Conservation (phyloP, 345 rosid genomes). For the Psidium friedrichsthalianum region DNA sequence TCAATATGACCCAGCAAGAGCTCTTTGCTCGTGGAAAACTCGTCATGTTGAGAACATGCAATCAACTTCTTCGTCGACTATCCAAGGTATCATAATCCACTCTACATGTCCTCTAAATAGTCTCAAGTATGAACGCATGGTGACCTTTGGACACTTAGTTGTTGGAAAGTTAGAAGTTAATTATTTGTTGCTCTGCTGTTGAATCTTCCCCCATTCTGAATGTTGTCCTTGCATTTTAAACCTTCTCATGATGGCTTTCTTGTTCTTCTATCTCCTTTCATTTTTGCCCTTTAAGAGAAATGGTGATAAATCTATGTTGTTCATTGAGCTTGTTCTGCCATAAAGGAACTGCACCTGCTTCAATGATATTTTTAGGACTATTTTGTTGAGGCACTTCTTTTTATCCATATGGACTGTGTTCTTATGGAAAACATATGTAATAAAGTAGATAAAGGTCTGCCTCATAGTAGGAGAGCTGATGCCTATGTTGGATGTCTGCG, state of each 20-base stretch:
- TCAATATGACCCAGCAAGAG: slow-evolving; percentile 54
- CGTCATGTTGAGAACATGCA: slow-evolving; percentile 98
- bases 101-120: not conserved
- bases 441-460: not conserved
- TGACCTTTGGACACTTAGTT: not conserved
- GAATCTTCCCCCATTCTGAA: not conserved
- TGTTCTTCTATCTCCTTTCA: not conserved
- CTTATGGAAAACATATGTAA: not conserved
- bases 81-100: slow-evolving; percentile 49
- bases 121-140: not conserved
- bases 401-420: not conserved
- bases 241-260: not conserved
- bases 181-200: not conserved
- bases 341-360: not conserved
- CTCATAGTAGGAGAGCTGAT: not conserved
- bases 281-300: not conserved
- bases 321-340: not conserved
- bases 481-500: not conserved
- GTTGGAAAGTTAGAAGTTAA: not conserved
- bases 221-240: not conserved
- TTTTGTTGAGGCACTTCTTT: not conserved
- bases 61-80: slow-evolving; percentile 97
- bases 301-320: not conserved
- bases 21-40: slow-evolving; percentile 99
- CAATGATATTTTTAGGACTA: not conserved